Conservation (phyloP, 78 protist species). For the Protostelium mycophagum region DNA sequence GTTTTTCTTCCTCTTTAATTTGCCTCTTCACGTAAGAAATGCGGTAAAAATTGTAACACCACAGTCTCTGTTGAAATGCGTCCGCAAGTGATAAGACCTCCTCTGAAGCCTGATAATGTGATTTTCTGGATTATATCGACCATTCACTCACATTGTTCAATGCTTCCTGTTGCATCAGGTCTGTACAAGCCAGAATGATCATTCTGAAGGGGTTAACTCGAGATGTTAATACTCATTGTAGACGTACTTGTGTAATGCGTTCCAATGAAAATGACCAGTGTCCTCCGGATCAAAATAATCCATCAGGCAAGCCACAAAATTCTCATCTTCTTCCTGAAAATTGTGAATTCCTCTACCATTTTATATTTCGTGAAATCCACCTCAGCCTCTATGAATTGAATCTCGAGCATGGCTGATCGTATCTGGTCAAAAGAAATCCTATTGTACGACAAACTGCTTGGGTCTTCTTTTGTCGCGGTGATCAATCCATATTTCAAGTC, state of each 20-base stretch:
- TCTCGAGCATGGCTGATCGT: background rate
- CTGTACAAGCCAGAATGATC: background rate
- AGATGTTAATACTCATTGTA: background rate
- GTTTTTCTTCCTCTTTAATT: background rate
- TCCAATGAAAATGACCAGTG: background rate
- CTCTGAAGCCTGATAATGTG: background rate
- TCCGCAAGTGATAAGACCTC: background rate
- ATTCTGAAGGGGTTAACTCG: background rate
- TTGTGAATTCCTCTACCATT: background rate
- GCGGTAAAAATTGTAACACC: background rate
- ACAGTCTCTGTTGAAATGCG: background rate
- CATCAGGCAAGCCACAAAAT: background rate
- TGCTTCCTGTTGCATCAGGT: background rate
- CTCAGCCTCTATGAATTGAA: background rate
- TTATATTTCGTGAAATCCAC: background rate
- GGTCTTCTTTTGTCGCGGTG: background rate
- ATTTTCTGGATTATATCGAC: background rate
- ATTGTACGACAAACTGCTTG: background rate
- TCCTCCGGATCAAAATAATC: background rate
- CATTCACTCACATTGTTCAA: background rate
- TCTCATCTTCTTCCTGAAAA: background rate
- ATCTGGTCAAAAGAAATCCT: background rate
- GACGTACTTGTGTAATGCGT: background rate
- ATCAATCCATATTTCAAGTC: background rate
- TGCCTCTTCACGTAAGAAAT: background rate